phyloP scores from a whole-genome alignment of 257 asterid species.

The Rauvolfia tetraphylla region DNA sequence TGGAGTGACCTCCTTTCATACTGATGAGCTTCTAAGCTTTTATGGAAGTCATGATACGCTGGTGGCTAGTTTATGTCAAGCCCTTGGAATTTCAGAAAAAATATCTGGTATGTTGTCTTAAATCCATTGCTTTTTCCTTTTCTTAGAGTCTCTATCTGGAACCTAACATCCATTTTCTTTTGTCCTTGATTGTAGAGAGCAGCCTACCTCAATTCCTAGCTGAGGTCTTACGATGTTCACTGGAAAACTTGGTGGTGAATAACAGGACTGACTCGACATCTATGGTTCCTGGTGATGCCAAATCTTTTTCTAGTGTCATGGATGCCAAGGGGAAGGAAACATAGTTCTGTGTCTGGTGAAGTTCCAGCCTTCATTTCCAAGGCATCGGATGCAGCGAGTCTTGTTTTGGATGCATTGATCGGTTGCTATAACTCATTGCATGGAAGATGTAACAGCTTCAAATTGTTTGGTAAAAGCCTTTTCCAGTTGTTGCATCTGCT shows the following conservation, averaged over 20 bases:
- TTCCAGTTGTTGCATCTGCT: neutral
- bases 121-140: neutral
- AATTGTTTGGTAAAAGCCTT: neutral
- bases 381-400: neutral
- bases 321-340: neutral
- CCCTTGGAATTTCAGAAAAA: constrained; percentile 1
- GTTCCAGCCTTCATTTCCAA: neutral
- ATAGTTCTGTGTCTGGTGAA: neutral
- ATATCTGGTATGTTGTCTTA: neutral
- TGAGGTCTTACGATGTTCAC: neutral
- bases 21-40: constrained; percentile 4
- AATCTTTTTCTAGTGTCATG: neutral
- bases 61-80: neutral
- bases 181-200: neutral
- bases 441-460: neutral
- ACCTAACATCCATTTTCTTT: neutral
- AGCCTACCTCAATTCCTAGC: neutral
- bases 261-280: neutral
- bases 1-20: neutral
- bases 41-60: neutral
- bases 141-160: neutral
- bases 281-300: neutral
- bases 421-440: neutral
- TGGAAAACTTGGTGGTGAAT: neutral
- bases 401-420: neutral